Base-by-base conservation (phyloP, 2,329 filamentous ascomycete species). In the Alternaria sp. region DNA sequence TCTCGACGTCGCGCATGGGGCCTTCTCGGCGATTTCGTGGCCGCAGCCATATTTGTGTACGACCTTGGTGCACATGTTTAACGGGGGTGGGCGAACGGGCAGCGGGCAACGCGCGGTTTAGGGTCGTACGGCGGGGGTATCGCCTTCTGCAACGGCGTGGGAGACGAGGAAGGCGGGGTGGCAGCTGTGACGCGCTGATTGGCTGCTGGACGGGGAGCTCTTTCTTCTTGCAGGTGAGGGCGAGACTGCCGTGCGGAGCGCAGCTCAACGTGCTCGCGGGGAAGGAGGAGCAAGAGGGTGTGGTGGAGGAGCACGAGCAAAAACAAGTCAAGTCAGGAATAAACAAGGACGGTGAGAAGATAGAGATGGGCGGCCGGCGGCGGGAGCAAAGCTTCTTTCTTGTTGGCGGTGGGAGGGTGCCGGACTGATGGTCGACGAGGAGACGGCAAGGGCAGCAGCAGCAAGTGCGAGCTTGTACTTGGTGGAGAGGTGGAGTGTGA, bases 31-130 rank as follows among this genome's bases (percentile, higher is more conserved):
- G 39, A 76, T 74, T 59, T 76, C 74, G 70, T 83, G 81, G 66
- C 79, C 80, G 71, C 82, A 84, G 67, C 76, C 74, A 72, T 83
- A 84, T 54, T 73, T 71, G 75, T 83, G 81, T 66, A 81, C 76
- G 65, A 83, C 77, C 70, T 80, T 75, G 59, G 78, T 81, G 72
- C 82, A 84, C 81, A 83, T 83, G 69, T 32, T 54, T 68, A 68
- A 68, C 64, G 65, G 57, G 54, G 61, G 61, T 26, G 24, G 24
- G 24, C 24, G 24, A 26, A 26, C 24, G 53, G 28, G 28, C 51
- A 49, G 65, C 6, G 24, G 61, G 57, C 52, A 55, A 56, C 24
- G 62, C 57, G 61, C 59, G 28, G 28, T 30, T 30, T 9, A 30
- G 28, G 58, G 72, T 66, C 55, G 56, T 26, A 64, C 64, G 59